These are phyloP conservation scores for Daldinia concentrica DNA, from an alignment of 495 filamentous ascomycete species.

Conservation along the genomic window DNA sequence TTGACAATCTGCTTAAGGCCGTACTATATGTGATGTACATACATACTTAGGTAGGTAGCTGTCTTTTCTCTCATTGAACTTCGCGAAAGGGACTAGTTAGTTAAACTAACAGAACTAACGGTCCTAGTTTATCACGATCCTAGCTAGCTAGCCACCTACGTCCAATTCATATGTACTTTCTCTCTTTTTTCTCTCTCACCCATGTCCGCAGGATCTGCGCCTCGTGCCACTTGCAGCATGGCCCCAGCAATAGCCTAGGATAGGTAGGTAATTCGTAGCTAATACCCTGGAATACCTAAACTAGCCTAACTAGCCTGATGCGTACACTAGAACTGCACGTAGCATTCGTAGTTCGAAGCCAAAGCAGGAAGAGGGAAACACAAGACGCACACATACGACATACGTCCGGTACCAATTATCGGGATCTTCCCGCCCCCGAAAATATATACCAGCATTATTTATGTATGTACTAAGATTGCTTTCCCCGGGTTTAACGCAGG, in stretches of 20 bases:
- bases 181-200: not conserved
- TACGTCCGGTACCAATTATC: conserved; percentile 29
- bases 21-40: conserved; percentile 1
- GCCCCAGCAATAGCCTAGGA: conserved; percentile 33
- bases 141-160: not conserved
- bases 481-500: conserved; percentile 42
- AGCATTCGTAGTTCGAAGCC: conserved; percentile 27
- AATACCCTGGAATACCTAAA: conserved; percentile 26
- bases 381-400: not conserved
- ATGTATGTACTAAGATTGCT: conserved; percentile 26
- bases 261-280: conserved; percentile 37
- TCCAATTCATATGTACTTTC: not conserved
- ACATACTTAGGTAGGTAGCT: no score
- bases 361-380: conserved; percentile 1
- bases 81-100: not conserved
- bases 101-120: not conserved
- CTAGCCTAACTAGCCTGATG: conserved; percentile 27
- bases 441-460: conserved; percentile 31
- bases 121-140: not conserved
- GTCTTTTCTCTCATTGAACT: not conserved
- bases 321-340: conserved; percentile 18
- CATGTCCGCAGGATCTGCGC: conserved; percentile 34
- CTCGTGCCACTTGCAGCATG: conserved; percentile 39
- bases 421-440: conserved; percentile 38
- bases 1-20: conserved; percentile 12